These are phyloP conservation scores for Rehmannia glutinosa DNA, from an alignment of 257 asterid species.

Conservation along the genomic window DNA sequence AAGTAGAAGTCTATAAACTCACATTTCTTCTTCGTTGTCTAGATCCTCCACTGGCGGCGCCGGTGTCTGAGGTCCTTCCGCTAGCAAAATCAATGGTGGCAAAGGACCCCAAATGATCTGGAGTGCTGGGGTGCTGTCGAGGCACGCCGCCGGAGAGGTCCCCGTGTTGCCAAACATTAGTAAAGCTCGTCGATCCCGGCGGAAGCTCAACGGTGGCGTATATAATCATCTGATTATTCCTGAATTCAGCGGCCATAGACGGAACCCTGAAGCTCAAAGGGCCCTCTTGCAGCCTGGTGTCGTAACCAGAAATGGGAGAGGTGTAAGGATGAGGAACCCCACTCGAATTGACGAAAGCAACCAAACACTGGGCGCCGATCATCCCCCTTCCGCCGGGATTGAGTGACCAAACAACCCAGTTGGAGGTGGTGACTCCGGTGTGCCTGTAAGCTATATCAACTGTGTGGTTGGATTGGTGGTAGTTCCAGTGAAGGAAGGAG, in stretches of 20 bases:
- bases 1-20: too few species aligned
- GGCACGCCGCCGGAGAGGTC: constrained; percentile 31
- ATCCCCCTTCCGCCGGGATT: constrained; percentile 37
- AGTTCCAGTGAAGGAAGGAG: constrained; percentile 68
- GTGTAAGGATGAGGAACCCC: constrained; percentile 40
- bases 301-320: constrained; percentile 28
- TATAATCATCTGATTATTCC: constrained; percentile 34
- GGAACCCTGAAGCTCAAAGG: constrained; percentile 57
- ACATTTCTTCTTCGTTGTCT: constrained; percentile 40
- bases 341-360: constrained; percentile 41
- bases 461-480: constrained; percentile 40
- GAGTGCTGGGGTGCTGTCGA: not conserved
- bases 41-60: constrained; percentile 20
- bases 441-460: constrained; percentile 67
- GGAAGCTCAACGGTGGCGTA: constrained; percentile 63
- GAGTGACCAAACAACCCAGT: constrained; percentile 70
- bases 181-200: constrained; percentile 39
- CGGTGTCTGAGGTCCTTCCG: constrained; percentile 28
- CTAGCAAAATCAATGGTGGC: constrained; percentile 48
- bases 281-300: constrained; percentile 12
- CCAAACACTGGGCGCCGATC: constrained; percentile 58
- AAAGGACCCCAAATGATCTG: constrained; percentile 28
- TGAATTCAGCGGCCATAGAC: constrained; percentile 31
- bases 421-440: constrained; percentile 25
- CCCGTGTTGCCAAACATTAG: constrained; percentile 78